These are phyloP conservation scores for Tylopilus plumbeoviolaceoides DNA, from an alignment of 768 basidiomycete species.

Conservation along the genomic window DNA sequence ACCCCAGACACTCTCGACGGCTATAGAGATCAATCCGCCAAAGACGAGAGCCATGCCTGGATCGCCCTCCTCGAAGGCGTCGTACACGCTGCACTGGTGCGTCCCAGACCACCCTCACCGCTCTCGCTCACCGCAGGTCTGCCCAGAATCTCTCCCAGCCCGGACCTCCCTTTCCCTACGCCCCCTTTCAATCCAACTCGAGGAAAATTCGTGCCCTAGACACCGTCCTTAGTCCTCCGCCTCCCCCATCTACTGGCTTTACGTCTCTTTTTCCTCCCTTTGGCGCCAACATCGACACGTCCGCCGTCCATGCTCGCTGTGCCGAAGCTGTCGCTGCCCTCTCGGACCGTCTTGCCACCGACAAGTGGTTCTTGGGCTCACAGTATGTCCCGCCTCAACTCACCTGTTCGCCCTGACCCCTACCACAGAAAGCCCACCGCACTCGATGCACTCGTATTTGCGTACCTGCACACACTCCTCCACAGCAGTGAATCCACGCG, in stretches of 20 bases:
- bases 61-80: constrained; percentile 71
- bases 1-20: constrained; percentile 55
- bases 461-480: constrained; percentile 70
- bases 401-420: constrained; percentile 4
- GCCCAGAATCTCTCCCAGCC: constrained; percentile 51
- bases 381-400: constrained; percentile 39
- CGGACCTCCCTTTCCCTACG: constrained; percentile 35
- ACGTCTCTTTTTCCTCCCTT: constrained; percentile 57
- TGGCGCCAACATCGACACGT: constrained; percentile 52
- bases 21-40: constrained; percentile 53
- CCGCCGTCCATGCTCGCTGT: constrained; percentile 54
- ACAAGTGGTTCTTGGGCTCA: constrained; percentile 81
- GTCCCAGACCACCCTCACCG: constrained; percentile 18
- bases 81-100: constrained; percentile 72
- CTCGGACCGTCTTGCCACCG: constrained; percentile 68
- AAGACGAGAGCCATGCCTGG: constrained; percentile 81
- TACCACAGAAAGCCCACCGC: constrained; percentile 66
- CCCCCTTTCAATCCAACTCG: constrained; percentile 38
- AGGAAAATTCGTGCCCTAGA: constrained; percentile 35
- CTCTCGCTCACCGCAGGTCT: constrained; percentile 3
- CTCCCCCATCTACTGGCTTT: constrained; percentile 68
- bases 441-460: constrained; percentile 78
- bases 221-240: constrained; percentile 57
- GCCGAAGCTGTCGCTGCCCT: constrained; percentile 68
- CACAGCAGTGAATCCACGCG: constrained; percentile 42